Evolutionary conservation across 2,329 filamentous ascomycete genomes (phyloP).

Genomic region (Chaetomium sp.): DNA sequence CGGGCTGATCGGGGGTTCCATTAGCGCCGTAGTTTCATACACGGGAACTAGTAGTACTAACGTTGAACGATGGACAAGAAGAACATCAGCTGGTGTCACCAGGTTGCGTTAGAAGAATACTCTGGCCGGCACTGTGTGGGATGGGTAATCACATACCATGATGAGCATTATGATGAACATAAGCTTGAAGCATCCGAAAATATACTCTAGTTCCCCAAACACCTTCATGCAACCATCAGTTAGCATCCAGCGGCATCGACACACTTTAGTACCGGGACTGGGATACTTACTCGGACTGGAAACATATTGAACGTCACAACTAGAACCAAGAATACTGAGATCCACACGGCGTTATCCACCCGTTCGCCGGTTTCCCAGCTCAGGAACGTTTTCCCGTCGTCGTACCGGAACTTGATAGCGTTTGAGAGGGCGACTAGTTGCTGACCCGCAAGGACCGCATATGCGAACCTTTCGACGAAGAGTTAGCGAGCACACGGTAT

Average conservation of each 20-base stretch:
- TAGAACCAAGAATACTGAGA: slow-evolving; percentile 42
- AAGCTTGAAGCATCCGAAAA: slow-evolving; percentile 44
- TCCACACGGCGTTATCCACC: slow-evolving; percentile 44
- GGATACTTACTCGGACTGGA: slow-evolving; percentile 40
- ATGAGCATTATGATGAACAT: slow-evolving; percentile 43
- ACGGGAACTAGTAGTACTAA: slow-evolving; percentile 29
- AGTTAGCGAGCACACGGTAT: neutral
- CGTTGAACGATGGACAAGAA: slow-evolving; percentile 43
- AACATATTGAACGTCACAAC: slow-evolving; percentile 43
- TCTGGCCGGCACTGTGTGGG: neutral
- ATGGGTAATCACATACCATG: slow-evolving; percentile 24
- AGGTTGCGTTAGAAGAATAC: neutral
- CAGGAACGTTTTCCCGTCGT: slow-evolving; percentile 41
- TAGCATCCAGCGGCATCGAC: neutral
- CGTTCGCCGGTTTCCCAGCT: slow-evolving; percentile 41
- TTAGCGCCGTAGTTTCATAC: neutral
- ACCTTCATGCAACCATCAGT: slow-evolving; percentile 23
- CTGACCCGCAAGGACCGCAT: slow-evolving; percentile 42
- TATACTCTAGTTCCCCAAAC: slow-evolving; percentile 44
- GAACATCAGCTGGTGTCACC: slow-evolving; percentile 38
- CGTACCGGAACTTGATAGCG: slow-evolving; percentile 43
- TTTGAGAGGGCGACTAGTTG: slow-evolving; percentile 43
- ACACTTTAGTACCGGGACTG: slow-evolving; percentile 11
- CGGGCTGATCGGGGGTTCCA: slow-evolving; percentile 35
- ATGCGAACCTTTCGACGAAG: slow-evolving; percentile 41